Evolutionary conservation across 306 rosid species (phyloP), one percentile per base, ranked within the genome.

Genomic region (Cicer cuneatum): DNA sequence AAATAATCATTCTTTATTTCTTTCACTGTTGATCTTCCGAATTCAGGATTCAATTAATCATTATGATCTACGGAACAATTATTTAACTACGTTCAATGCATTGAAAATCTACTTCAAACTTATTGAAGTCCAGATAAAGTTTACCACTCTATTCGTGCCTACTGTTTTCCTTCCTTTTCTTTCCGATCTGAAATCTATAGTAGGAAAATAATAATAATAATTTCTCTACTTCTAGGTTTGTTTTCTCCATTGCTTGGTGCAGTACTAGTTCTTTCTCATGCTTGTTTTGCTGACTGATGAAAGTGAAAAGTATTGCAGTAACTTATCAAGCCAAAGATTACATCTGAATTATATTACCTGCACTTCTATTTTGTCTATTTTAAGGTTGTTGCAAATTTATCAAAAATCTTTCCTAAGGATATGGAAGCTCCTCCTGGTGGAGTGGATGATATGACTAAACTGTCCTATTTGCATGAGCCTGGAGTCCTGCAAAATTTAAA

Each of bases 371-470:
- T 87, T 78, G 72, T 51, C 48, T 54, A 73, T 80, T 79, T 61
- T 71, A 79, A 91, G 99, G 88, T 87, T 73, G 81, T 76, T 66
- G 90, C 89, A 74, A 87, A 89, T 12, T 81, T 95, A 51, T 80
- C 92, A 37, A 86, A 75, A 78, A 80, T 92, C 85, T 81, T 79
- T 71, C 99, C 97, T 39, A 90, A 89, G 86, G 98, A 95, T 78
- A 66, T 78, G 93, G 98, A 95, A 75, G 96, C 97, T 85, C 87
- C 96, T 66, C 86, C 97, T 43, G 97, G 92, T 29, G 99, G 99
- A 43, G 99, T 95, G 82, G 99, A 95, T 70, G 99, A 95, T 88
- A 95, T 95, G 99, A 95, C 99, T 35, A 92, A 92, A 87, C 84
- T 95, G 74, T 95, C 99, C 77, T 92, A 95, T 87, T 75, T 95